Conservation (phyloP, 441 rosid genomes). For the Populus hybrid region DNA sequence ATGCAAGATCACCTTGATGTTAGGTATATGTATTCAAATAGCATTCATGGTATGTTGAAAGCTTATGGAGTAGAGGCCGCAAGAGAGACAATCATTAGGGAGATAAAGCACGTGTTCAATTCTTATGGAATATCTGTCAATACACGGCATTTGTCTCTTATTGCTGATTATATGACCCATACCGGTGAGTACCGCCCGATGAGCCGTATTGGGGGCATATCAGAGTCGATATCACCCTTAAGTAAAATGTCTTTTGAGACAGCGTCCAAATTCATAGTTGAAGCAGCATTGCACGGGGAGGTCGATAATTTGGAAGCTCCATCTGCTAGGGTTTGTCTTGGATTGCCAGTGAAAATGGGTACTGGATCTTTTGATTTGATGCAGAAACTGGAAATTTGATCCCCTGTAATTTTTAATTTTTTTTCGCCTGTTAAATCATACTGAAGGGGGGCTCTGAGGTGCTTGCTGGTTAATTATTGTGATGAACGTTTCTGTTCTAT, state of each 20-base stretch:
- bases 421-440: not conserved
- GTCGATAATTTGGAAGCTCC: slow-evolving; percentile 75
- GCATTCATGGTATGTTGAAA: slow-evolving; percentile 68
- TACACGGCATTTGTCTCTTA: slow-evolving; percentile 70
- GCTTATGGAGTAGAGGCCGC: slow-evolving; percentile 96
- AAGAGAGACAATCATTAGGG: slow-evolving; percentile 81
- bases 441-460: not conserved
- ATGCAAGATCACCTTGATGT: slow-evolving; percentile 71
- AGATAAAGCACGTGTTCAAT: slow-evolving; percentile 76
- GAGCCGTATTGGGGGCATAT: slow-evolving; percentile 91
- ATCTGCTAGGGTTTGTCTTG: slow-evolving; percentile 88
- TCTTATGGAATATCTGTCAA: slow-evolving; percentile 83
- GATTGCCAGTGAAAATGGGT: slow-evolving; percentile 87
- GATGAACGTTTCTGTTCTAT: not conserved
- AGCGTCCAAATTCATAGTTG: slow-evolving; percentile 87
- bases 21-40: slow-evolving; percentile 77
- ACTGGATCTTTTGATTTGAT: slow-evolving; percentile 89
- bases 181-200: slow-evolving; percentile 85
- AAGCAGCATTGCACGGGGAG: slow-evolving; percentile 75
- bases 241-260: slow-evolving; percentile 95
- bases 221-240: slow-evolving; percentile 75
- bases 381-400: slow-evolving; percentile 64
- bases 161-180: slow-evolving; percentile 94
- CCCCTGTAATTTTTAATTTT: not conserved
- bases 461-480: not conserved